A percentile compares a stretch with the other conserved stretches of the same genome.
phyloP scores from a whole-genome alignment of 306 rosid species.

The Lathyrus aphaca region DNA sequence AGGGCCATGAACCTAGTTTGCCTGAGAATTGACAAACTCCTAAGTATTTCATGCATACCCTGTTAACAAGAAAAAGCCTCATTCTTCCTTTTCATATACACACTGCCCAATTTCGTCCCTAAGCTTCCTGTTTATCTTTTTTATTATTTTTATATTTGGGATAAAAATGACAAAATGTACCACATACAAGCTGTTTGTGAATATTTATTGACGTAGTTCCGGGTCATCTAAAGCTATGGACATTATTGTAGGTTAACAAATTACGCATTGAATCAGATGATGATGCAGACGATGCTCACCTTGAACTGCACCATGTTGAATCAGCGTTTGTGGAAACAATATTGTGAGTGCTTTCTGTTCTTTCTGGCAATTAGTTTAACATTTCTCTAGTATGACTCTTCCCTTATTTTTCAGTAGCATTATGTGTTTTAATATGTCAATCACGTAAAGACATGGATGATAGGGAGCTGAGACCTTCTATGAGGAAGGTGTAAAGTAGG shows the following conservation, averaged over 20 bases:
- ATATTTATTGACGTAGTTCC: slow-evolving; percentile 21
- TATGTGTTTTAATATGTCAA: slow-evolving; percentile 3
- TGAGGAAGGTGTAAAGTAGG: background rate
- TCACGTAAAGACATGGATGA: slow-evolving; percentile 21
- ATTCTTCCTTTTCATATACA: background rate
- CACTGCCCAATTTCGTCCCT: background rate
- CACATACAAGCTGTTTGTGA: slow-evolving; percentile 24
- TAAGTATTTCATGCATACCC: slow-evolving; percentile 22
- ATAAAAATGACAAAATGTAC: slow-evolving; percentile 9
- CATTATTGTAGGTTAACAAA: slow-evolving; percentile 69
- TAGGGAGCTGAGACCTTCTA: background rate
- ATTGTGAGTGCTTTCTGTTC: slow-evolving; percentile 60
- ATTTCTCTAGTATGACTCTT: slow-evolving; percentile 8
- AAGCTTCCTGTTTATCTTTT: slow-evolving; percentile 7
- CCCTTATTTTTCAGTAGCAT: slow-evolving; percentile 24
- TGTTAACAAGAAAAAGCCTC: slow-evolving; percentile 10
- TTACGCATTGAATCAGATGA: slow-evolving; percentile 71
- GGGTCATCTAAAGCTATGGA: slow-evolving; percentile 34
- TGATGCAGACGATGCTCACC: slow-evolving; percentile 55
- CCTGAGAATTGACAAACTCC: slow-evolving; percentile 1
- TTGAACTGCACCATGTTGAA: slow-evolving; percentile 81
- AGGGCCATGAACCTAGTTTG: slow-evolving; percentile 13
- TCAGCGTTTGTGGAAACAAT: slow-evolving; percentile 92
- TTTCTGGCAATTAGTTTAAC: slow-evolving; percentile 16
- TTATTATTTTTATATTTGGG: slow-evolving; percentile 1